phyloP scores from a whole-genome alignment of 306 rosid species.

The Trichosanthes cucumerina region DNA sequence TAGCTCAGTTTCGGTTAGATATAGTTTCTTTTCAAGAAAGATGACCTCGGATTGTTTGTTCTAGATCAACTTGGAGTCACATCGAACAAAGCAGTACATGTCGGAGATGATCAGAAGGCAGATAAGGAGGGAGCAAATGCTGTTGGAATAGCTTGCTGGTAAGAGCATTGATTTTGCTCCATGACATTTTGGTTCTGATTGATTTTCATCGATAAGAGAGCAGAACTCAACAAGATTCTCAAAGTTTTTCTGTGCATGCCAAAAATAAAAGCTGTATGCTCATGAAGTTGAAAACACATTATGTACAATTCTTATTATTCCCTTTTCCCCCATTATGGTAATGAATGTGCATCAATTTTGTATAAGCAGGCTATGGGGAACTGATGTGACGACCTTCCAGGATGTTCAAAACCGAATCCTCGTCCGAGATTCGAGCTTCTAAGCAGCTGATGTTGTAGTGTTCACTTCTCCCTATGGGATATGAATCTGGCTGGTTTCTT shows the following conservation, averaged over 20 bases:
- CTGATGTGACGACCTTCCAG: conserved; percentile 60
- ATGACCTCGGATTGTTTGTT: background rate
- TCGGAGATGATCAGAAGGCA: conserved; percentile 77
- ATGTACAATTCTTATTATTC: background rate
- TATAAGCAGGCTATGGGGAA: conserved; percentile 77
- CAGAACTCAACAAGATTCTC: background rate
- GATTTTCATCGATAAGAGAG: background rate
- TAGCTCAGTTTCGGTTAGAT: background rate
- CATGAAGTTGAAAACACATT: background rate
- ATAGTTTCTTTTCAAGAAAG: background rate
- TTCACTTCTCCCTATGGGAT: background rate
- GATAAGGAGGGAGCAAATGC: conserved; percentile 73
- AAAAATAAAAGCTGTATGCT: background rate
- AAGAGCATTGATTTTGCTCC: conserved; percentile 14
- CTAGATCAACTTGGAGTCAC: conserved; percentile 61
- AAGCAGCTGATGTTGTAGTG: background rate
- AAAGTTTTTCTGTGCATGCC: background rate
- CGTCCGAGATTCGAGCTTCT: conserved; percentile 20
- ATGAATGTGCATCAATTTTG: conserved; percentile 11
- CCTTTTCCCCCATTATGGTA: background rate
- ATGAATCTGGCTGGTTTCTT: background rate
- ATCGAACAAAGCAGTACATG: conserved; percentile 65
- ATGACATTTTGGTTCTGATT: background rate
- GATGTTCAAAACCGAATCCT: conserved; percentile 49
- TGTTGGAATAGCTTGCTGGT: conserved; percentile 86